Evolutionary conservation across 306 rosid genomes (phyloP).

Genomic region (Cajanus cajan): DNA sequence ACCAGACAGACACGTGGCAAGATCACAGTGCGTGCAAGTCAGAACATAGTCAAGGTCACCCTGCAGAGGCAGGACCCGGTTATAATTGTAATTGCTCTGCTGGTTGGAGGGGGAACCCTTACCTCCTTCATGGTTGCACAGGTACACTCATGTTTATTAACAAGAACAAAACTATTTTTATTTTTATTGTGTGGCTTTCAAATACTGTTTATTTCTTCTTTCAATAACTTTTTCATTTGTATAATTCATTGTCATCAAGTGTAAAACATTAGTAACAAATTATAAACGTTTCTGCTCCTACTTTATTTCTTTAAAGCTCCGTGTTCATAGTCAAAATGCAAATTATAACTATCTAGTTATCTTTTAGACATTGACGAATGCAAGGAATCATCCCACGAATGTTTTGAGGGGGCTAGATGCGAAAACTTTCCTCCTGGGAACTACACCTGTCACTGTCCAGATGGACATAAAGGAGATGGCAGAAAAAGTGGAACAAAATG

Average conservation of each 20-base stretch:
- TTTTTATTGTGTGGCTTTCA: not conserved
- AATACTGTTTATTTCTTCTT: not conserved
- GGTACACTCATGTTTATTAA: not conserved
- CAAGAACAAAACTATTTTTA: not conserved
- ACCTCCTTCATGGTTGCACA: not conserved
- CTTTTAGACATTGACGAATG: too few relatives aligned
- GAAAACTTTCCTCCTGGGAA: too few relatives aligned
- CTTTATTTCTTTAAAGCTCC: too few relatives aligned
- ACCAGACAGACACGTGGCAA: conserved; percentile 15
- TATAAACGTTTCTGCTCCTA: too few relatives aligned
- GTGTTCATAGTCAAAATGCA: too few relatives aligned
- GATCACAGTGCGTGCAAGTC: conserved; percentile 20
- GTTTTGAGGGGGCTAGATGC: too few relatives aligned
- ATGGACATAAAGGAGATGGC: too few relatives aligned
- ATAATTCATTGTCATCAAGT: not conserved
- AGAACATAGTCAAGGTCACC: not conserved
- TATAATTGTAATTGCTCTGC: conserved; percentile 26
- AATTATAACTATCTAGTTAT: too few relatives aligned
- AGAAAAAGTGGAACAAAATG: too few relatives aligned
- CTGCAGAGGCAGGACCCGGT: conserved; percentile 12
- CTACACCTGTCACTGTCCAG: too few relatives aligned
- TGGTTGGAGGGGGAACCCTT: conserved; percentile 19
- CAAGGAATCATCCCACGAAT: too few relatives aligned
- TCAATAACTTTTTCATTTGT: not conserved
- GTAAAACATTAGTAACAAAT: not conserved